Conservation (phyloP, 2,329 filamentous ascomycete genomes). For the Neofusicoccum sp. region DNA sequence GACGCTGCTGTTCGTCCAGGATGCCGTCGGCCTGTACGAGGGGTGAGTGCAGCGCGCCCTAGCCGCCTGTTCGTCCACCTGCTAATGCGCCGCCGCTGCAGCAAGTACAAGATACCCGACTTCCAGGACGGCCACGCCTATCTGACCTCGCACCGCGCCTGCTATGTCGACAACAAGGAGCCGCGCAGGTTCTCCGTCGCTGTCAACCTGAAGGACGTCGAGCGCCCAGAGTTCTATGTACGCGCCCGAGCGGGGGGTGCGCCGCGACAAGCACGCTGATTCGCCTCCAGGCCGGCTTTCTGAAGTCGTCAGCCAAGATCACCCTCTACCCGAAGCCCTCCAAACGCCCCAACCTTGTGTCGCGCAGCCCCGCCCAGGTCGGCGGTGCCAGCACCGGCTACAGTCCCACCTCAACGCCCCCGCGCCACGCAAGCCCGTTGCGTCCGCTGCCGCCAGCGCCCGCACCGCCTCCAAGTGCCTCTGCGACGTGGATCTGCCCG, state of each 20-base stretch:
- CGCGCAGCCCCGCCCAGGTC: constrained; percentile 36
- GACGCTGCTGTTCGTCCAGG: constrained; percentile 92
- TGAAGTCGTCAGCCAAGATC: constrained; percentile 94
- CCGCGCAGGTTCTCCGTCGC: constrained; percentile 83
- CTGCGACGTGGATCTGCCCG: constrained; percentile 85
- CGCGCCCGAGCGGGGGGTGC: constrained; percentile 26
- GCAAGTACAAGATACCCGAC: constrained; percentile 91
- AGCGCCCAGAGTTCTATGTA: constrained; percentile 88
- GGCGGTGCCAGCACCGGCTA: constrained; percentile 38
- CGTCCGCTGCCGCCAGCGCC: constrained; percentile 44
- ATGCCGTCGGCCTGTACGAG: constrained; percentile 96
- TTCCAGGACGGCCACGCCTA: constrained; percentile 97
- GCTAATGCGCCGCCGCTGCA: constrained; percentile 41
- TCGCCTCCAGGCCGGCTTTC: constrained; percentile 71
- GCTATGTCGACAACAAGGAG: constrained; percentile 89
- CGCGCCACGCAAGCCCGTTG: constrained; percentile 39
- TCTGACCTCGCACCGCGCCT: constrained; percentile 90
- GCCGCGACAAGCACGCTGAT: constrained; percentile 5
- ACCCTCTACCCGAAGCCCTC: constrained; percentile 81
- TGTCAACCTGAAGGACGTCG: constrained; percentile 86
- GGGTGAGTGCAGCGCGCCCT: constrained; percentile 63
- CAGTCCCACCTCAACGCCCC: constrained; percentile 33
- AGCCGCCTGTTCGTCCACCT: constrained; percentile 16
- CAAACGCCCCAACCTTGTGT: constrained; percentile 56
- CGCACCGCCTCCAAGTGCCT: constrained; percentile 47